Evolutionary conservation across 768 basidiomycete species (phyloP).

Genomic region (Boletales sp.): DNA sequence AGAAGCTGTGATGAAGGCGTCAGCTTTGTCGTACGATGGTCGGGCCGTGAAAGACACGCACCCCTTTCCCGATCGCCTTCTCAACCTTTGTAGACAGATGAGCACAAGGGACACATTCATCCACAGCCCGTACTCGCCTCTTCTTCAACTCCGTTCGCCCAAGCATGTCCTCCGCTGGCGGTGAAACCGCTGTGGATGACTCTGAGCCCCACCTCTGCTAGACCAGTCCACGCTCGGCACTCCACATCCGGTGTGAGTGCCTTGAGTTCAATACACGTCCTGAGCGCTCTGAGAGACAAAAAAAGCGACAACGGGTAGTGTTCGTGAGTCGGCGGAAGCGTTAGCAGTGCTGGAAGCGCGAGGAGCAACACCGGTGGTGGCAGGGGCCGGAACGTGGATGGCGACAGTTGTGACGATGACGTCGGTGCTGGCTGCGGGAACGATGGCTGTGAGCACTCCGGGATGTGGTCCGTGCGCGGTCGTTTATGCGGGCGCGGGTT

Average conservation of each 20-base stretch:
- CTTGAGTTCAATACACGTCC: conserved; percentile 49
- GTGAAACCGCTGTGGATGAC: conserved; percentile 47
- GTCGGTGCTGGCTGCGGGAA: background rate
- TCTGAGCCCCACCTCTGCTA: conserved; percentile 67
- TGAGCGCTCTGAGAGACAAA: conserved; percentile 53
- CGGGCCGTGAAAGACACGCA: conserved; percentile 34
- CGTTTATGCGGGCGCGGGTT: conserved; percentile 37
- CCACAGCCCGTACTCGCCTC: conserved; percentile 40
- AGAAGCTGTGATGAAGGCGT: conserved; percentile 35
- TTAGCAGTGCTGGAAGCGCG: conserved; percentile 54
- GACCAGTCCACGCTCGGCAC: conserved; percentile 65
- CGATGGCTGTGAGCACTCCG: background rate
- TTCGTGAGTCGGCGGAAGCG: conserved; percentile 62
- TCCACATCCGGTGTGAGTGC: conserved; percentile 57
- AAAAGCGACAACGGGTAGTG: conserved; percentile 52
- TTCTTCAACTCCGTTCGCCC: conserved; percentile 48
- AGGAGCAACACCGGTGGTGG: conserved; percentile 52
- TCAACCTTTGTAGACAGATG: conserved; percentile 40
- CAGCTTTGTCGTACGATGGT: too few relatives aligned
- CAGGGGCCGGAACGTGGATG: conserved; percentile 27
- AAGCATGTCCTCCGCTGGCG: conserved; percentile 32
- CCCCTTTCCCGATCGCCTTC: conserved; percentile 65
- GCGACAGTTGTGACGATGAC: background rate
- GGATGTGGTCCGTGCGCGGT: conserved; percentile 18
- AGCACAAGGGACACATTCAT: background rate